Conservation (phyloP, 2,329 filamentous ascomycete genomes). For the Pseudonectria buxi region DNA sequence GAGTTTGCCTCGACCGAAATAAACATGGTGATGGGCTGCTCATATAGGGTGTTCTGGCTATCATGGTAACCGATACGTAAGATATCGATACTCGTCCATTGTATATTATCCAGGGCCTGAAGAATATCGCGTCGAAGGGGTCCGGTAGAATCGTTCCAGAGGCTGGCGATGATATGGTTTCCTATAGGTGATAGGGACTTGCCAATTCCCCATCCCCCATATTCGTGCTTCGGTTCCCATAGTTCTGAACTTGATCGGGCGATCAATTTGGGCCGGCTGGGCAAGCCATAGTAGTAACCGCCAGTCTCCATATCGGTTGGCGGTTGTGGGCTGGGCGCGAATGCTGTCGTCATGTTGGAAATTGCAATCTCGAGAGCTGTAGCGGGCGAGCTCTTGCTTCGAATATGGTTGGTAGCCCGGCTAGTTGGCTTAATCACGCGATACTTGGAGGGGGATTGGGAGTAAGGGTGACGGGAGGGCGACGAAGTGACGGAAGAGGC, state of each 20-base stretch:
- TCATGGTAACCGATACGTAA: background rate
- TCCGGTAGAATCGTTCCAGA: conserved; percentile 3
- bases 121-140: conserved; percentile 3
- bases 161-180: background rate
- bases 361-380: too few species aligned
- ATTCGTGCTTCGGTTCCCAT: background rate
- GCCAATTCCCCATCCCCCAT: background rate
- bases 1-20: background rate
- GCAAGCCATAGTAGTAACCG: conserved; percentile 5
- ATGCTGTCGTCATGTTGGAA: too few species aligned
- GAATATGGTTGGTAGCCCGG: too few species aligned
- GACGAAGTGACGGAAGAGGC: too few species aligned
- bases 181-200: conserved; percentile 1
- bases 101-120: conserved; percentile 1
- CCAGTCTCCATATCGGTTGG: conserved; percentile 1
- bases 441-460: too few species aligned
- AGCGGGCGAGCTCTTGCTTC: too few species aligned
- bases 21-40: background rate
- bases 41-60: background rate
- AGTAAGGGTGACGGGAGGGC: too few species aligned
- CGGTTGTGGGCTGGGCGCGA: background rate
- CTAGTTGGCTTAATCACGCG: too few species aligned
- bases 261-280: conserved; percentile 2
- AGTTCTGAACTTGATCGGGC: conserved; percentile 2
- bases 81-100: conserved; percentile 4